Percentiles rank a stretch among this genome's conserved stretches.
Evolutionary conservation across 495 filamentous ascomycete genomes (phyloP).

Genomic region (Penicillium chermesinum): DNA sequence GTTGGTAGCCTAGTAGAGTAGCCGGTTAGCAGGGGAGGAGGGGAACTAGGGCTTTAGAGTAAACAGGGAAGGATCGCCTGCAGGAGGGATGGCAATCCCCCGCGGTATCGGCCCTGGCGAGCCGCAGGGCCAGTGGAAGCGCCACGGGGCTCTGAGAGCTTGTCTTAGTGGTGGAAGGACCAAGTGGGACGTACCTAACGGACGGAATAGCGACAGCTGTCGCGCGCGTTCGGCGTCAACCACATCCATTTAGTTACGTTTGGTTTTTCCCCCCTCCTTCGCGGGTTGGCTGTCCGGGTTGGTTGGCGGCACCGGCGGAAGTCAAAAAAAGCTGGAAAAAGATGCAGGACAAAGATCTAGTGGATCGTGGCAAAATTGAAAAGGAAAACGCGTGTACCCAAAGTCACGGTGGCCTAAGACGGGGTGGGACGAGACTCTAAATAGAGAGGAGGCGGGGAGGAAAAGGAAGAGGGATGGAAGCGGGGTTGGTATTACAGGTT

Average conservation of each 20-base stretch:
- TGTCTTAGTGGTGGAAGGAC: constrained; percentile 33
- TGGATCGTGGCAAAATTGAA: constrained; percentile 9
- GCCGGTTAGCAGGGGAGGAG: no score
- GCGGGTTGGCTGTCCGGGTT: background rate
- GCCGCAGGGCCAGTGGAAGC: constrained; percentile 30
- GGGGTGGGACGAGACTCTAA: background rate
- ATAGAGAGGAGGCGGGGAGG: background rate
- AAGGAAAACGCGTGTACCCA: background rate
- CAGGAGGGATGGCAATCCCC: constrained; percentile 4
- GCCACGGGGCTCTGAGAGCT: constrained; percentile 34
- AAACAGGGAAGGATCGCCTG: constrained; percentile 4
- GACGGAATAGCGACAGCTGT: constrained; percentile 45
- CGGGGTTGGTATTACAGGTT: constrained; percentile 9
- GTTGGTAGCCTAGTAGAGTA: constrained; percentile 41
- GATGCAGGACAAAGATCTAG: constrained; percentile 7
- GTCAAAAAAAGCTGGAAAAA: constrained; percentile 1
- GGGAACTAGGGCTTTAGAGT: no score
- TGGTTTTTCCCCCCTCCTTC: background rate
- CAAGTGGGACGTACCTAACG: constrained; percentile 39
- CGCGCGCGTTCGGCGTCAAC: constrained; percentile 45
- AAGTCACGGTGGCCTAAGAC: background rate
- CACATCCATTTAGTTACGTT: constrained; percentile 23
- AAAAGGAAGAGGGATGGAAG: background rate
- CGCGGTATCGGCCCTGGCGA: constrained; percentile 8
- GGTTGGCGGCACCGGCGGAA: constrained; percentile 15